Percentiles rank a stretch among this genome's conserved stretches.
These are phyloP conservation scores for Tuctoria greenei DNA, from an alignment of 176 grass and related monocot genomes.

Conservation along the genomic window DNA sequence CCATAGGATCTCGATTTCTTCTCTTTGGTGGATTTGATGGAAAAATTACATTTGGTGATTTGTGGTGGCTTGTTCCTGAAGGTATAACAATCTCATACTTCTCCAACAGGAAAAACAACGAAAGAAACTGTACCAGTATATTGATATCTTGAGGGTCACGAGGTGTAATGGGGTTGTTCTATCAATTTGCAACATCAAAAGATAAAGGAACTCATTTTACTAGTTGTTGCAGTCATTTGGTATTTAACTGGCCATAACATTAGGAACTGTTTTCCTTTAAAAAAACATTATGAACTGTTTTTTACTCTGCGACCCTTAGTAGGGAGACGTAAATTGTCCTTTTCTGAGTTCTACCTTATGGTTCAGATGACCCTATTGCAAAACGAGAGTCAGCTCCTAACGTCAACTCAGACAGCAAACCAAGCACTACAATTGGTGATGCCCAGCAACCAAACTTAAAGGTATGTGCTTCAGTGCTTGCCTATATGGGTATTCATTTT, in stretches of 20 bases:
- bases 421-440: slow-evolving; percentile 37
- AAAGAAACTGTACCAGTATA: neutral
- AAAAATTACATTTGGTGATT: slow-evolving; percentile 88
- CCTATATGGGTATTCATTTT: neutral
- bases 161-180: neutral
- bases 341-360: slow-evolving; percentile 20
- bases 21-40: slow-evolving; percentile 99
- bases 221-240: neutral
- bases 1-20: slow-evolving; percentile 71
- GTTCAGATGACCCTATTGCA: slow-evolving; percentile 89
- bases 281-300: neutral
- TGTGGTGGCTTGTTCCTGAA: slow-evolving; percentile 99
- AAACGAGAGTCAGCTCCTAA: slow-evolving; percentile 54
- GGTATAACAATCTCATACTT: slow-evolving; percentile 52
- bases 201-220: slow-evolving; percentile 9
- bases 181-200: neutral
- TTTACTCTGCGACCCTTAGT: slow-evolving; percentile 1
- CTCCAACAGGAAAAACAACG: neutral
- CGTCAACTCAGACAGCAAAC: slow-evolving; percentile 51
- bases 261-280: neutral
- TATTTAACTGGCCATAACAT: neutral
- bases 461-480: slow-evolving; percentile 55
- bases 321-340: neutral
- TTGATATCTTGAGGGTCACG: slow-evolving; percentile 19
- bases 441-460: slow-evolving; percentile 38